Conservation (phyloP, 2,329 filamentous ascomycete species). For the Apiospora aurea region DNA sequence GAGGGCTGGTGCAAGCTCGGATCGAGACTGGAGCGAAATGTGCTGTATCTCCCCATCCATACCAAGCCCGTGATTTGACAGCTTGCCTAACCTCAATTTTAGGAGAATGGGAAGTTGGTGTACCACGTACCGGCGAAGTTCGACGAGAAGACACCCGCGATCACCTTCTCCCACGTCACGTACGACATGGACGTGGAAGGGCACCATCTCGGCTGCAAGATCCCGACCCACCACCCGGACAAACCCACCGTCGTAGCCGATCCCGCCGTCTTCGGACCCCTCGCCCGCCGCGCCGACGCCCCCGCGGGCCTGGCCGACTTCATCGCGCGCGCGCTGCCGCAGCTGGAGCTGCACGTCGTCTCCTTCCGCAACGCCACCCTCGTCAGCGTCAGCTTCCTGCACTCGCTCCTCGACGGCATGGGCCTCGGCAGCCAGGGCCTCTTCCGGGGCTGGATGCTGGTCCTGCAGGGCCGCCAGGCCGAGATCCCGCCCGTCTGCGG, state of each 20-base stretch:
- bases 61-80: not conserved
- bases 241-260: not conserved
- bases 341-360: constrained; percentile 17
- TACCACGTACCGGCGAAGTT: not conserved
- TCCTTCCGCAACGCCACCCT: constrained; percentile 4
- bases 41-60: not conserved
- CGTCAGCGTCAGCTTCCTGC: not conserved
- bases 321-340: not conserved
- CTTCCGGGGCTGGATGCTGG: not conserved
- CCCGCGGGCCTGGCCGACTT: not conserved
- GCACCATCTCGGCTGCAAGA: constrained; percentile 3
- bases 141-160: not conserved
- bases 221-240: not conserved
- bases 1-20: not conserved
- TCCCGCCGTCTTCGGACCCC: not conserved
- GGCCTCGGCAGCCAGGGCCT: not conserved
- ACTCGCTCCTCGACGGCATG: constrained; percentile 10
- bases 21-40: constrained; percentile 4
- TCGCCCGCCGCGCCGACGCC: not conserved
- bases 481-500: constrained; percentile 17
- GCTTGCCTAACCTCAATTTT: not conserved
- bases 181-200: not conserved
- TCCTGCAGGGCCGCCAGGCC: not conserved
- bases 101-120: not conserved
- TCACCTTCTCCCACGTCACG: not conserved